Percentiles rank a stretch among this genome's conserved stretches.
These are phyloP conservation scores for Suillus alpinus DNA, from an alignment of 768 basidiomycete genomes.

Conservation along the genomic window DNA sequence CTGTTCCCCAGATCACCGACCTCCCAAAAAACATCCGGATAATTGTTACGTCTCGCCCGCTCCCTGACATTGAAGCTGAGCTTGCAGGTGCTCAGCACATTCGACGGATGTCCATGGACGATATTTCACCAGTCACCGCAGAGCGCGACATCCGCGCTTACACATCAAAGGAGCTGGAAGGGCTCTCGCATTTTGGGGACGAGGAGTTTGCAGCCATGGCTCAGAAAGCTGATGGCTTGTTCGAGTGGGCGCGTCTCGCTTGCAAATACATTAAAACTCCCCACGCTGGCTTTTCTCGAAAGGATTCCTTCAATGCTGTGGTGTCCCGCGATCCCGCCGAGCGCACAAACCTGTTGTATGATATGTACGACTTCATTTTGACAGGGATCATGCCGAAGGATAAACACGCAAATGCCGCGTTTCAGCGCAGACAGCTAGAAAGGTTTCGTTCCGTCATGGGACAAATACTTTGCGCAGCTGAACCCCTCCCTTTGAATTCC, in stretches of 20 bases:
- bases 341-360: not conserved
- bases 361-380: not conserved
- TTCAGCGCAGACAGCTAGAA: too few relatives aligned
- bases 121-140: not conserved
- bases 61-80: not conserved
- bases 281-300: not conserved
- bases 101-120: not conserved
- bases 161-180: not conserved
- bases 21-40: slow-evolving; percentile 9
- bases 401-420: too few relatives aligned
- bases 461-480: slow-evolving; percentile 1
- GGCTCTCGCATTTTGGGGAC: not conserved
- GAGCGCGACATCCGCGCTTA: not conserved
- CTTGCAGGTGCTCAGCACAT: not conserved
- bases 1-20: not conserved
- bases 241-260: slow-evolving; percentile 4
- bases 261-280: slow-evolving; percentile 2
- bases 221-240: not conserved
- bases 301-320: not conserved
- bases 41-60: slow-evolving; percentile 9
- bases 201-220: not conserved
- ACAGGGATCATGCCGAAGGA: not conserved
- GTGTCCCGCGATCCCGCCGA: not conserved
- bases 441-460: not conserved
- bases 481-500: not conserved